A percentile compares a stretch with the other conserved stretches of the same genome.
Conservation (phyloP, 371 early-diverging fungal species). For the Mortierella sp. region DNA sequence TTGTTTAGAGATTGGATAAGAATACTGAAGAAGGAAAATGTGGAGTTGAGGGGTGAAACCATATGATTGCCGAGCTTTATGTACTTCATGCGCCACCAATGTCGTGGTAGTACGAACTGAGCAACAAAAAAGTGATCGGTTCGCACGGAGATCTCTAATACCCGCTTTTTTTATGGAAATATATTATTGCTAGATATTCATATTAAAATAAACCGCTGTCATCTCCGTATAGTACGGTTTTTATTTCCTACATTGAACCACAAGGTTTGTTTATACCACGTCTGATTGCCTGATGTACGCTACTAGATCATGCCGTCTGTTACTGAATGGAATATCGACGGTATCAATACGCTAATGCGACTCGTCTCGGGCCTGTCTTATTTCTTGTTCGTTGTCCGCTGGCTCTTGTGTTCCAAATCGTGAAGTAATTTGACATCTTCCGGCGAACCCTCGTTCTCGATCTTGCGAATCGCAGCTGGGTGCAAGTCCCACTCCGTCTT, state of each 20-base stretch:
- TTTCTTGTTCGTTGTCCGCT: neutral
- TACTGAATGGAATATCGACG: neutral
- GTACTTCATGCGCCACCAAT: no score
- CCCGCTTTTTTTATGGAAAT: no score
- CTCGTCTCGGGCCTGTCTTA: neutral
- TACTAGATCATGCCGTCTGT: neutral
- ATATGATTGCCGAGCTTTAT: no score
- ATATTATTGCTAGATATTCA: no score
- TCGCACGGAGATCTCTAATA: no score
- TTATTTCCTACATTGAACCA: no score
- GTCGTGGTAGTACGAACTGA: neutral
- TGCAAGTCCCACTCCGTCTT: slow-evolving; percentile 44
- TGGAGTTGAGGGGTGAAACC: neutral
- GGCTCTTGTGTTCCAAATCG: slow-evolving; percentile 26
- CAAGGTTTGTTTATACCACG: no score
- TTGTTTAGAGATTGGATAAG: neutral
- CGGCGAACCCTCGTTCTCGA: slow-evolving; percentile 37
- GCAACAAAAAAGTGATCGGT: slow-evolving; percentile 3
- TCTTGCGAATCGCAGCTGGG: slow-evolving; percentile 31
- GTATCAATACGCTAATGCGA: neutral
- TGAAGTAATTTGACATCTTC: slow-evolving; percentile 27
- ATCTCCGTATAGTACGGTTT: no score
- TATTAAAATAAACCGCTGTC: no score
- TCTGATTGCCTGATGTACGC: no score
- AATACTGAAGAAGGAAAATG: neutral